phyloP scores from a whole-genome alignment of 2,329 filamentous ascomycete genomes.

The Neurospora crassa region DNA sequence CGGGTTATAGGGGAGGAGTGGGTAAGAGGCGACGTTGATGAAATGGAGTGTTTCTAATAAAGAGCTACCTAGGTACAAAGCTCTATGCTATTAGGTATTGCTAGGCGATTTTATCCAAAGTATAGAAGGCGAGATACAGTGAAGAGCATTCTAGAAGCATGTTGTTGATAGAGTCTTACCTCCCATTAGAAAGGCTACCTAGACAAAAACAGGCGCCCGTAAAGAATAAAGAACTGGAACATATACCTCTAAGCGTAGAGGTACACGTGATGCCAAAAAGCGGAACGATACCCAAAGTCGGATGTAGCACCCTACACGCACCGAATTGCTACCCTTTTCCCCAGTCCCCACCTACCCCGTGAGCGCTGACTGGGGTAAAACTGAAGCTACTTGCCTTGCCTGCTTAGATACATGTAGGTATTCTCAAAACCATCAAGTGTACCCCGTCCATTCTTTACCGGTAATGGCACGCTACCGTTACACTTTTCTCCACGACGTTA shows the following conservation, averaged over 20 bases:
- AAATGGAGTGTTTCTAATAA: too few species aligned
- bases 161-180: not conserved
- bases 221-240: not conserved
- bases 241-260: not conserved
- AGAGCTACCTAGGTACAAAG: too few species aligned
- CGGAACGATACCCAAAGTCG: not conserved
- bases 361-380: not conserved
- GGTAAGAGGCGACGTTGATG: not conserved
- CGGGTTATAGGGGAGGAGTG: not conserved
- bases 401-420: not conserved
- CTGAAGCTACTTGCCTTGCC: not conserved
- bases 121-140: too few species aligned
- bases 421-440: not conserved
- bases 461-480: not conserved
- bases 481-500: not conserved
- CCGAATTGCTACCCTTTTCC: not conserved
- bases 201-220: not conserved
- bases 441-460: not conserved
- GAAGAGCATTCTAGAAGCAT: not conserved
- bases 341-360: not conserved
- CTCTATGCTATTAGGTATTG: too few species aligned
- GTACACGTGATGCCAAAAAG: not conserved
- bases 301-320: not conserved
- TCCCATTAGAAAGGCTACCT: not conserved
- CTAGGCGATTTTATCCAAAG: too few species aligned